A percentile compares a stretch with the other conserved stretches of the same genome.
Evolutionary conservation across 768 basidiomycete genomes (phyloP).

Genomic region (Ramaria sp.): DNA sequence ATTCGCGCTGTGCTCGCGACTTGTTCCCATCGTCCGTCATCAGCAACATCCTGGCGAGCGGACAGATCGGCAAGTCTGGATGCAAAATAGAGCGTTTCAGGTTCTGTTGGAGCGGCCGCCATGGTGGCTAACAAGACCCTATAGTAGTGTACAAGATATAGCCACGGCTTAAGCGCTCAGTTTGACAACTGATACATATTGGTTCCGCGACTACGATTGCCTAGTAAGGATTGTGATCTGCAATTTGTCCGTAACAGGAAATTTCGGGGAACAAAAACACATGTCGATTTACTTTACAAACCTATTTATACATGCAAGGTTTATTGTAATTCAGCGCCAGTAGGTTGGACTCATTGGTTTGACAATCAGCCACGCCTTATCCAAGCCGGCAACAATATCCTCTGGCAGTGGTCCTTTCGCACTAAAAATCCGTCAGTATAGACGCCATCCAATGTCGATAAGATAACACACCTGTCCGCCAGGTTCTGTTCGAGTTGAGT

Average conservation of each 20-base stretch:
- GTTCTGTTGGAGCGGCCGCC: neutral
- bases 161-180: neutral
- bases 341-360: slow-evolving; percentile 20
- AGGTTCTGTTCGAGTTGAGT: slow-evolving; percentile 35
- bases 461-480: slow-evolving; percentile 19
- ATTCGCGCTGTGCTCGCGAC: slow-evolving; percentile 42
- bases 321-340: slow-evolving; percentile 20
- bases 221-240: no score
- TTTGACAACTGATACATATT: neutral
- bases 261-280: no score
- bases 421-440: slow-evolving; percentile 5
- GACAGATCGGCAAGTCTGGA: slow-evolving; percentile 2
- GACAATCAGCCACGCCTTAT: slow-evolving; percentile 37
- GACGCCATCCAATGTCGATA: no score
- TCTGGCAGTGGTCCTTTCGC: slow-evolving; percentile 46
- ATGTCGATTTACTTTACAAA: neutral
- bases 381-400: slow-evolving; percentile 38
- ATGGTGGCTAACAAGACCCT: neutral
- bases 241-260: no score
- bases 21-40: slow-evolving; percentile 34
- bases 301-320: neutral
- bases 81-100: slow-evolving; percentile 5
- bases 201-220: neutral
- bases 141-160: neutral
- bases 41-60: slow-evolving; percentile 2